Conservation (phyloP, 805 yeast genomes). For the Nakazawaea pomicola region DNA sequence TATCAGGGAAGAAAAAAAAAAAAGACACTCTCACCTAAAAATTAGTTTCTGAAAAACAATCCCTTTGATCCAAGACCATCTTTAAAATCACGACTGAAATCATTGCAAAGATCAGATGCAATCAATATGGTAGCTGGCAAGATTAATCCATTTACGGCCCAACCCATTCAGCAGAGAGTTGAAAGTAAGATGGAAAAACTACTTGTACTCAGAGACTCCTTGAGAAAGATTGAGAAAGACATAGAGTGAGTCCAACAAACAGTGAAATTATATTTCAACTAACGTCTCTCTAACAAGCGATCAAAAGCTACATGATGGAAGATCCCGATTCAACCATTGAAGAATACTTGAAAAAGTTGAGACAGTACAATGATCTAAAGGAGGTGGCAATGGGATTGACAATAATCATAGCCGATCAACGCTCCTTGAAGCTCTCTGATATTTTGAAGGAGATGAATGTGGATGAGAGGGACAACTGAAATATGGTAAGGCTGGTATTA, state of each 20-base stretch:
- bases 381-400: conserved; percentile 56
- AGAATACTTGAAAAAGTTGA: conserved; percentile 46
- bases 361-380: conserved; percentile 57
- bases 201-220: background rate
- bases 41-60: no score
- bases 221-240: background rate
- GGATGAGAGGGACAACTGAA: conserved; percentile 14
- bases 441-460: conserved; percentile 50
- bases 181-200: background rate
- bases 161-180: no score
- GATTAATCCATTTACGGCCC: no score
- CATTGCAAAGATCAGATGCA: no score
- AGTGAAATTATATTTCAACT: no score
- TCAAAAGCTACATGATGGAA: conserved; percentile 1
- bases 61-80: no score
- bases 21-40: no score
- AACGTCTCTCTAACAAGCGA: background rate
- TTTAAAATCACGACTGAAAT: no score
- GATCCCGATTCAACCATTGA: conserved; percentile 40
- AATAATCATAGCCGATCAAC: conserved; percentile 56
- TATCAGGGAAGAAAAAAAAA: no score
- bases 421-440: conserved; percentile 39
- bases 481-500: no score
- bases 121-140: no score
- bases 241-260: conserved; percentile 2